Percentiles rank a stretch among this genome's conserved stretches.
Conservation (phyloP, 2,329 filamentous ascomycete genomes). For the Hypoxylon sp. region DNA sequence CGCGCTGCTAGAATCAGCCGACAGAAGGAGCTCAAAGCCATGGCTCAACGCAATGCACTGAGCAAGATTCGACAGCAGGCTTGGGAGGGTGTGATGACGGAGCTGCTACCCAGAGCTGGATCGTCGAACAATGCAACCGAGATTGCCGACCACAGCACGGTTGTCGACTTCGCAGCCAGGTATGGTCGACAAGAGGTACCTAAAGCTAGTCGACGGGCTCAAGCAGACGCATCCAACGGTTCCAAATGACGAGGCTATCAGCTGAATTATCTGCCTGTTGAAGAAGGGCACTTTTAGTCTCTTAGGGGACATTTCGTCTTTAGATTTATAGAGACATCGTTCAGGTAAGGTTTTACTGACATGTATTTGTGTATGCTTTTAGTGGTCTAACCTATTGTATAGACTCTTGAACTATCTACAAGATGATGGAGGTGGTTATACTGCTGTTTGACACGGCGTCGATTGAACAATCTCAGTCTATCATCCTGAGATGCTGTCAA, state of each 20-base stretch:
- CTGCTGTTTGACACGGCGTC: neutral
- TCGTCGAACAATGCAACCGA: constrained; percentile 60
- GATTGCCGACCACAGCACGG: constrained; percentile 74
- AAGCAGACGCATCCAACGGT: constrained; percentile 27
- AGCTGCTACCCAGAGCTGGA: constrained; percentile 62
- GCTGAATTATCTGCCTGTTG: neutral
- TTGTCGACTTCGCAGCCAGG: constrained; percentile 70
- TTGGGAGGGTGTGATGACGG: constrained; percentile 74
- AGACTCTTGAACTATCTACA: neutral
- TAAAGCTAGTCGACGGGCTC: constrained; percentile 61
- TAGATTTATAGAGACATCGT: neutral
- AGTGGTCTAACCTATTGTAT: neutral
- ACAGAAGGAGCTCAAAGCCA: constrained; percentile 73
- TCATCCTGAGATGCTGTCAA: neutral
- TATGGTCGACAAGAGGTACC: constrained; percentile 69
- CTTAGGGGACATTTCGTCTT: neutral
- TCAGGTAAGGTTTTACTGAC: neutral
- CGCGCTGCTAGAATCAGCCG: constrained; percentile 75
- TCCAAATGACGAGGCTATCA: constrained; percentile 1
- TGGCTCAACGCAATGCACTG: constrained; percentile 66
- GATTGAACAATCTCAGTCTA: neutral
- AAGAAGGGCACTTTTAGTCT: neutral
- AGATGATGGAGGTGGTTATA: neutral
- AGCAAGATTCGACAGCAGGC: constrained; percentile 70
- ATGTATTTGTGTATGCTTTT: neutral